phyloP scores from a whole-genome alignment of 2,329 filamentous ascomycete species.

The Phoma herbarum region DNA sequence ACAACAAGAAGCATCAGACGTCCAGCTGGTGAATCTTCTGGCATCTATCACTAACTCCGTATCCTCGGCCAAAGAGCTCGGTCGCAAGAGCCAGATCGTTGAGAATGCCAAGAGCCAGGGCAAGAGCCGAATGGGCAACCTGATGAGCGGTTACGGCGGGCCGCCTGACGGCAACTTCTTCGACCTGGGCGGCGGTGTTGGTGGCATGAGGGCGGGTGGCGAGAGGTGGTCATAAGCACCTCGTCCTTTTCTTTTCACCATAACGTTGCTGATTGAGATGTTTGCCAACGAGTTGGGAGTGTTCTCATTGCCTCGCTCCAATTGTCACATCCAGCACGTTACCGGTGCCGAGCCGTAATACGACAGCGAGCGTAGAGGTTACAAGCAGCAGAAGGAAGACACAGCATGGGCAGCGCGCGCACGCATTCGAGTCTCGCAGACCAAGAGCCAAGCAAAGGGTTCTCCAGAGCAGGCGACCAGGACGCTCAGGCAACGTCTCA shows the following conservation, averaged over 20 bases:
- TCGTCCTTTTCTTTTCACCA: not conserved
- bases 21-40: constrained; percentile 78
- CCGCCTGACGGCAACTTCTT: constrained; percentile 33
- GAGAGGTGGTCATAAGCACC: constrained; percentile 33
- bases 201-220: constrained; percentile 23
- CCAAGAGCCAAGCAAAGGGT: not conserved
- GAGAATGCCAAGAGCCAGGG: constrained; percentile 51
- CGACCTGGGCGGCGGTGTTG: constrained; percentile 30
- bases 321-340: too few relatives aligned
- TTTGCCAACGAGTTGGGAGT: not conserved
- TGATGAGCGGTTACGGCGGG: constrained; percentile 26
- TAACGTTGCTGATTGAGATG: not conserved
- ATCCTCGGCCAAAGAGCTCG: constrained; percentile 74
- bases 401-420: not conserved
- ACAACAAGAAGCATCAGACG: constrained; percentile 82
- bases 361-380: not conserved
- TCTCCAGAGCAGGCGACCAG: not conserved
- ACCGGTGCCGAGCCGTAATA: too few relatives aligned
- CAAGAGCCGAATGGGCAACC: constrained; percentile 37
- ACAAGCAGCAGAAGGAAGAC: not conserved
- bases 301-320: too few relatives aligned
- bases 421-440: not conserved
- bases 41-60: constrained; percentile 78
- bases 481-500: not conserved
- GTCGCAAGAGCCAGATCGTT: constrained; percentile 71